Evolutionary conservation across 2,329 filamentous ascomycete genomes (phyloP), one percentile per base, ranked within the genome.

Genomic region (Phaeoacremonium minimum): DNA sequence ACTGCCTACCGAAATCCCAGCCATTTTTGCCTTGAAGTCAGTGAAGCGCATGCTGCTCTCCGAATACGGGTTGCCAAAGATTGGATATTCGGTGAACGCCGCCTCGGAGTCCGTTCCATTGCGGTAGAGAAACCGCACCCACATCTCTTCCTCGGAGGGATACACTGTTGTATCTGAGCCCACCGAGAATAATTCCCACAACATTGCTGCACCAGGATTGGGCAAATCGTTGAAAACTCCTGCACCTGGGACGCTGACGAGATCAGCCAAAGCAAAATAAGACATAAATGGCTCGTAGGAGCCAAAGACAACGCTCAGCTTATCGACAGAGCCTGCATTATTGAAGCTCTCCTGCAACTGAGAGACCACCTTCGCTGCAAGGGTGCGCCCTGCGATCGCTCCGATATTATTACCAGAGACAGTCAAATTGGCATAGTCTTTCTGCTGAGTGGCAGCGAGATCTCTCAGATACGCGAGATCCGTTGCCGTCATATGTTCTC

Each of bases 131-230:
- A 81, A 77, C n/a, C 76, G 69, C 5, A 81, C 67, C 38, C 57
- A 64, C 13, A 80, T 57, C 15, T 71, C 60, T 8, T 61, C 49
- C 0, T 46, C 38, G 3, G 44, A 32, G 1, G 66, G 64, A 35
- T 53, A 58, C 1, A 30, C 17, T 3, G 51, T 40, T 40, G 41
- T 16, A 17, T 46, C 44, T 28, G 45, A 35, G 9, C 58, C 56
- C 20, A 67, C 56, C 14, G 63, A 66, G 42, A 69, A 69, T 5
- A 81, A 56, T 62, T 95, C 89, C 53, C 93, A 89, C 0, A 76
- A 67, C 72, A 95, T 83, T 28, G 77, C 74, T 1, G 80, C 82
- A 0, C 87, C 88, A 26, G 88, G 87, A 45, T 82, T 72, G 0
- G 85, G 80, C 12, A 79, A 45, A 45, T 53, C 19, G 41, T 52